phyloP scores from a whole-genome alignment of 2,329 filamentous ascomycete species.

The Rutstroemia sp. region DNA sequence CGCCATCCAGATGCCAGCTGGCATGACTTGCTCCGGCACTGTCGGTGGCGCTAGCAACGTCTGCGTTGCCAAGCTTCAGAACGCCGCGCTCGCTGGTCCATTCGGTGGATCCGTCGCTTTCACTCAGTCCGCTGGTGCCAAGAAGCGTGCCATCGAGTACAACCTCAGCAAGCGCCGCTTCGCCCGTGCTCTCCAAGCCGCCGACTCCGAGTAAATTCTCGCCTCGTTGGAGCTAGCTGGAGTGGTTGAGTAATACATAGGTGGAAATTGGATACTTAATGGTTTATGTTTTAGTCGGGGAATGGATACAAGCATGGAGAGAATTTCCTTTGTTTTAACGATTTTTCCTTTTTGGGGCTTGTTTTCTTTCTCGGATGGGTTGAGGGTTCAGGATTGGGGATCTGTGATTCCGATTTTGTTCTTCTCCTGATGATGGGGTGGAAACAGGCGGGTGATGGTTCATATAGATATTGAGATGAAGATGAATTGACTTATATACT shows the following conservation, averaged over 20 bases:
- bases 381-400: background rate
- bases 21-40: constrained; percentile 57
- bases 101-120: constrained; percentile 62
- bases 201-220: constrained; percentile 16
- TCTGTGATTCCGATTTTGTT: constrained; percentile 1
- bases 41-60: constrained; percentile 53
- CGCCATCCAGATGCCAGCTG: constrained; percentile 56
- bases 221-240: background rate
- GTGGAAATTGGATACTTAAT: background rate
- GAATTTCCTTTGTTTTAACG: background rate
- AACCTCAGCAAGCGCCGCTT: constrained; percentile 31
- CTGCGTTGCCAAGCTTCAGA: constrained; percentile 58
- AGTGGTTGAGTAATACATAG: background rate
- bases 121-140: constrained; percentile 48
- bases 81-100: constrained; percentile 53
- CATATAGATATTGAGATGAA: background rate
- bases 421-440: background rate
- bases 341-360: background rate
- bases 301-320: background rate
- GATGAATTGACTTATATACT: constrained; percentile 1
- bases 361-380: background rate
- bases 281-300: background rate
- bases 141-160: constrained; percentile 56
- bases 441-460: background rate
- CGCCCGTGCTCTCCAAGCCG: constrained; percentile 21